Evolutionary conservation across 2,329 filamentous ascomycete species (phyloP).

Genomic region (Aspergillus japonicus): DNA sequence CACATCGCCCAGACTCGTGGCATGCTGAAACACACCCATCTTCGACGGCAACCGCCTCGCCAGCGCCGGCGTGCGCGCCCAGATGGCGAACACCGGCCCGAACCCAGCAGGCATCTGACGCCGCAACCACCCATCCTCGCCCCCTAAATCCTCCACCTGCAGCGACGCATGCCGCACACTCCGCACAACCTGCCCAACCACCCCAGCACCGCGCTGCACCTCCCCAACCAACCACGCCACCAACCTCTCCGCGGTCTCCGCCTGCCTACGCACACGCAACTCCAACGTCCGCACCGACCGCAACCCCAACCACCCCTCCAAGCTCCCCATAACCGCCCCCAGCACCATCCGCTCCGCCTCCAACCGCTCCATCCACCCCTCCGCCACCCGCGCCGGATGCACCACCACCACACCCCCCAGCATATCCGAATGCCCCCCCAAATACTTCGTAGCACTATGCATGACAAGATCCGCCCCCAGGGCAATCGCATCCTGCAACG

Average conservation of each 20-base stretch:
- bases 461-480: conserved; percentile 80
- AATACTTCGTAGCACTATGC: conserved; percentile 92
- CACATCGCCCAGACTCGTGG: neutral
- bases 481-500: conserved; percentile 76
- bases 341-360: conserved; percentile 69
- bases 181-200: neutral
- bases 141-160: neutral
- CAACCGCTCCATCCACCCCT: conserved; percentile 59
- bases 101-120: neutral
- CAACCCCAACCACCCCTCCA: conserved; percentile 89
- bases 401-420: conserved; percentile 73
- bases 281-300: conserved; percentile 81
- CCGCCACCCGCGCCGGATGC: conserved; percentile 44
- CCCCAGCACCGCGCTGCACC: neutral
- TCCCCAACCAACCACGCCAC: neutral
- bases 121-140: neutral
- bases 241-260: conserved; percentile 44
- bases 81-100: neutral
- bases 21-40: neutral
- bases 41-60: neutral
- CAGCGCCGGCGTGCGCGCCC: neutral
- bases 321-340: conserved; percentile 77
- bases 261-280: conserved; percentile 73
- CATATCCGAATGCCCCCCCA: conserved; percentile 91
- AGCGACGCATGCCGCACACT: neutral